Base-by-base conservation (phyloP, 2,329 filamentous ascomycete species). In the Botrytis tulipae region DNA sequence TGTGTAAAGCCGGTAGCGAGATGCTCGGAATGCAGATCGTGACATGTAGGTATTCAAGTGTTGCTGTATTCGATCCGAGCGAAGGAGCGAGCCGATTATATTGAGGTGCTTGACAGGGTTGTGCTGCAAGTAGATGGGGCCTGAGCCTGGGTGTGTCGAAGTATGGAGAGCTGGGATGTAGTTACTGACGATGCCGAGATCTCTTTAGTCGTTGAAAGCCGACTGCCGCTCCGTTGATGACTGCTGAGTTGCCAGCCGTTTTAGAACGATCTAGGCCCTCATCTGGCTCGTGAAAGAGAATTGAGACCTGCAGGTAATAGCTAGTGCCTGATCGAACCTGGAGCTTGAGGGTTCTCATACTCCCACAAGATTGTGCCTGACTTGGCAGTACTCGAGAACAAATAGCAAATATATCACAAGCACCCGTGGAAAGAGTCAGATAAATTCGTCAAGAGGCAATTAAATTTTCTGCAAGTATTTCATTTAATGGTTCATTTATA, bases 401-500 rank as follows among this genome's bases (percentile, higher is more conserved):
- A 16, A 32, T 25, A 29, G 14, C 8, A 42, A 54, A 18, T 1
- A 68, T 22, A 68, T 68, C 65, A 68, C 25, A 40, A 54, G 46
- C 14, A 40, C 16, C 37, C 25, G 20, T 7, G 51, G 65, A 12
- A 70, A 35, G 3, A 25, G 40, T 70, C 37, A 32, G 29, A 9
- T 18, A 35, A 32, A n/a, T 46, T 61, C 46, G n/a, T 63, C 29
- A 48, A 46, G 51, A n/a, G n/a, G 46, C 32, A 68, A 68, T 68
- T 68, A 54, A 51, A 54, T 60, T 54, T 57, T 68, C 29, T 68
- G 70, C 70, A 68, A 72, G 61, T 40, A 68, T 42, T 70, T 70
- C 67, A 68, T 72, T 66, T 72, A 68, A 68, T 72, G 70, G 70
- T 72, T 59, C 62, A 68, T 72, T 72, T 72, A 68, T 66, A 72